Evolutionary conservation across 441 rosid species (phyloP), one percentile per base, ranked within the genome.

Genomic region (Viola pubescens): DNA sequence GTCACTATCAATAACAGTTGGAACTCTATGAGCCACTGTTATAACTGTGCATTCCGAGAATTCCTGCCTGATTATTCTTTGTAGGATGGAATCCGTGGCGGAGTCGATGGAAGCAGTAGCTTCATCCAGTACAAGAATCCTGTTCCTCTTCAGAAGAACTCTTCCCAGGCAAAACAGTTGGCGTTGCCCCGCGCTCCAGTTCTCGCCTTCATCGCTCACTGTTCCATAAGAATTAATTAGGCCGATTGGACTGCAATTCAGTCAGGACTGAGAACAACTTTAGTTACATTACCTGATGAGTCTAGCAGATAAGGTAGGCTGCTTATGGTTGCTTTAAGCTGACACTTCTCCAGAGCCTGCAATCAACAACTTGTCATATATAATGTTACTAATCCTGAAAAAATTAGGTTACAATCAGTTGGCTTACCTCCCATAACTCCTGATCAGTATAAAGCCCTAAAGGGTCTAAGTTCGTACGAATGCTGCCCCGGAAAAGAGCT

Each of bases 331-430:
- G 72, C 62, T 78, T 86, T 88, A 7, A 91, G 88, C 79, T 85
- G 98, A 66, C 98, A 91, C 77, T 83, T 88, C 60, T 85, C 87
- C 47, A 89, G 73, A 70, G 95, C 94, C 97, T 88, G 59, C 61
- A 63, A 58, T 14, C 39, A 56, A 62, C 4, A 2, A 1, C 60
- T 19, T 49, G 7, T 19, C 8, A 34, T 46, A 6, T 7, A 4
- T 19, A 11, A 2, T 5, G 3, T 13, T 6, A 53, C 5, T 37
- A 13, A 12, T 0, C 12, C 3, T 7, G 13, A 6, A 1, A 41
- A 60, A 43, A 45, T 34, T 37, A 42, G 4, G 12, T 8, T 7
- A 7, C 57, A 50, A 44, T 60, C 34, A 57, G 58, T 34, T 16
- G 34, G 58, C 60, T 75, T 49, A 90, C 95, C 86, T 80, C 72